Evolutionary conservation across 306 rosid species (phyloP).

Genomic region (Castanea sativa): DNA sequence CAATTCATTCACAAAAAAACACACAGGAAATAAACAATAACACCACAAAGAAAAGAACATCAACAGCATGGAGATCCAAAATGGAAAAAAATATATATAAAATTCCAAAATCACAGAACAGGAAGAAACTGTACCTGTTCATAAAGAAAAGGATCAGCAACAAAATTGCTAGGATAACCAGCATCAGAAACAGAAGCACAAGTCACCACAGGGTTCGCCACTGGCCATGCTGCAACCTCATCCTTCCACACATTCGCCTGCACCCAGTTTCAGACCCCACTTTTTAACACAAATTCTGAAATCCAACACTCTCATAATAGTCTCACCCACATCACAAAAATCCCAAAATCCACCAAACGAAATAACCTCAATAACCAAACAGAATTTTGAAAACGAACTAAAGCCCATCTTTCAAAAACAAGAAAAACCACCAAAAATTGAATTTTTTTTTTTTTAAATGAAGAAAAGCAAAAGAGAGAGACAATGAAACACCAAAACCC

Average conservation of each 20-base stretch:
- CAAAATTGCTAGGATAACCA: constrained; percentile 94
- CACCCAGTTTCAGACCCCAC: constrained; percentile 30
- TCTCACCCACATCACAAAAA: background rate
- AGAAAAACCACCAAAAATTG: no score
- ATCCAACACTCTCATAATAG: background rate
- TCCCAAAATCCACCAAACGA: background rate
- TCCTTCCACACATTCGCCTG: constrained; percentile 73
- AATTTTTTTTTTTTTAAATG: background rate
- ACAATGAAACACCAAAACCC: no score
- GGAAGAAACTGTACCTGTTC: constrained; percentile 54
- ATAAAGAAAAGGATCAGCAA: constrained; percentile 93
- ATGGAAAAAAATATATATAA: background rate
- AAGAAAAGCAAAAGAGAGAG: background rate
- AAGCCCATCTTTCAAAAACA: background rate
- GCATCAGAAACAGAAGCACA: constrained; percentile 93
- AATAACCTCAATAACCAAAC: background rate
- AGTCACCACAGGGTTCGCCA: constrained; percentile 88
- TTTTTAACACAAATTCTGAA: constrained; percentile 6
- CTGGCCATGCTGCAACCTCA: constrained; percentile 89
- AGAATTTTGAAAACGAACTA: background rate
- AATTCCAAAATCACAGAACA: constrained; percentile 1
- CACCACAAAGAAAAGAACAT: background rate
- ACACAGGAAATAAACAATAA: background rate
- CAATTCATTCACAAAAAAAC: background rate
- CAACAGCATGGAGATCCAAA: background rate